Percentiles rank a stretch among this genome's conserved stretches.
Conservation (phyloP, 2,329 filamentous ascomycete genomes). For the Amphichorda felina region DNA sequence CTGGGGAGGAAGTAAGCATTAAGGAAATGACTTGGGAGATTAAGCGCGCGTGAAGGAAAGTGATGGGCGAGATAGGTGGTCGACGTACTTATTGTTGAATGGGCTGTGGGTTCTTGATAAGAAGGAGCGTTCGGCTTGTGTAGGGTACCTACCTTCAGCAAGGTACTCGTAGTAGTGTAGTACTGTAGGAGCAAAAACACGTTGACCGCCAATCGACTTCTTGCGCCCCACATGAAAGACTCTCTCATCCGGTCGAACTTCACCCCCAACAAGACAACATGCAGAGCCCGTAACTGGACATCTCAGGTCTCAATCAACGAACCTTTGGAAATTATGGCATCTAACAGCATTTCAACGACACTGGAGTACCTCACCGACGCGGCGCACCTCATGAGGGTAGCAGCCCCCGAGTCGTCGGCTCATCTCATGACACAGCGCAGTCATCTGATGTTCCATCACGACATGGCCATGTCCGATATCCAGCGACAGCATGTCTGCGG, state of each 20-base stretch:
- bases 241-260: too few species aligned
- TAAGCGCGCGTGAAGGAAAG: constrained; percentile 41
- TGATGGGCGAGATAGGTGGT: too few species aligned
- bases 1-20: constrained; percentile 82
- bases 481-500: constrained; percentile 44
- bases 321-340: neutral
- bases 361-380: constrained; percentile 43
- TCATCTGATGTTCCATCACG: constrained; percentile 34
- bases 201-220: too few species aligned
- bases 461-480: constrained; percentile 29
- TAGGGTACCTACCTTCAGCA: neutral
- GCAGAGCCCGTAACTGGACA: too few species aligned
- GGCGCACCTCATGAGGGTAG: constrained; percentile 40
- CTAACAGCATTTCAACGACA: constrained; percentile 8
- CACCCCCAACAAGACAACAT: too few species aligned
- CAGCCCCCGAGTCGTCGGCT: constrained; percentile 44
- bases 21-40: constrained; percentile 85
- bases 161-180: neutral
- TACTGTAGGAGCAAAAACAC: too few species aligned
- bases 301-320: too few species aligned
- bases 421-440: constrained; percentile 44
- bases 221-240: too few species aligned
- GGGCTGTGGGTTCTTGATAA: too few species aligned
- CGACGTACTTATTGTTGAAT: too few species aligned
- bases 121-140: too few species aligned